Percentiles rank a stretch among this genome's conserved stretches.
Conservation (phyloP, 352 stramenopile species). For the Globisporangium paddicum region DNA sequence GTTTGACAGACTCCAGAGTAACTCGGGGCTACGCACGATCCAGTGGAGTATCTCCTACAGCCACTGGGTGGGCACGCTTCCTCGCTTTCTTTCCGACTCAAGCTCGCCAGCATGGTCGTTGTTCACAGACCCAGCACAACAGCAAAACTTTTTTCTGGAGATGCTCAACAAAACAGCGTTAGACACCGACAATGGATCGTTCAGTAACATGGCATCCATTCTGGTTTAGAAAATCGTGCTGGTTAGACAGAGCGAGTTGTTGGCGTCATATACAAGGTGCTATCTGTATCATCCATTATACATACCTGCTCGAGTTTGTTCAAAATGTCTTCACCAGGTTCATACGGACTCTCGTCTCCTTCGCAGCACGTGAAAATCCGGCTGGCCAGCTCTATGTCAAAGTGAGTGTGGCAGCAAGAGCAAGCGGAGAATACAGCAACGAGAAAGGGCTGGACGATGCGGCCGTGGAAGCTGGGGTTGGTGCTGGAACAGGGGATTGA, state of each 20-base stretch:
- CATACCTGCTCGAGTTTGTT: neutral
- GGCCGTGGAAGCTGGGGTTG: neutral
- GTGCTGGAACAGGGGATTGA: neutral
- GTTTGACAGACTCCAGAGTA: constrained; percentile 12
- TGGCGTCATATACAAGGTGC: neutral
- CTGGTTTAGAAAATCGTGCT: neutral
- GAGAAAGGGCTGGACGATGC: neutral
- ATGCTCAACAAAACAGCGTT: constrained; percentile 5
- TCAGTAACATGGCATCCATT: neutral
- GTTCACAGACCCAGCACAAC: constrained; percentile 17
- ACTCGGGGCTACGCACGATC: constrained; percentile 10
- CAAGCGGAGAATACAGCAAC: neutral
- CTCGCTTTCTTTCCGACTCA: constrained; percentile 18
- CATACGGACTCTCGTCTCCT: neutral
- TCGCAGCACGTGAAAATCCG: neutral
- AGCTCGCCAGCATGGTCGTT: constrained; percentile 26
- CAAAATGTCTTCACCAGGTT: neutral
- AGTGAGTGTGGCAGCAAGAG: neutral
- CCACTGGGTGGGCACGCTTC: constrained; percentile 26
- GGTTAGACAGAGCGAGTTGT: neutral
- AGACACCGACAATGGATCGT: neutral
- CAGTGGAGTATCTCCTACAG: constrained; percentile 32
- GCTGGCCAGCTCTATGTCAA: neutral
- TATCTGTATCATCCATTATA: neutral
- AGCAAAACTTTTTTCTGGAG: constrained; percentile 7